Evolutionary conservation across 2,329 filamentous ascomycete species (phyloP).

Genomic region (Delphinella strobiligena): DNA sequence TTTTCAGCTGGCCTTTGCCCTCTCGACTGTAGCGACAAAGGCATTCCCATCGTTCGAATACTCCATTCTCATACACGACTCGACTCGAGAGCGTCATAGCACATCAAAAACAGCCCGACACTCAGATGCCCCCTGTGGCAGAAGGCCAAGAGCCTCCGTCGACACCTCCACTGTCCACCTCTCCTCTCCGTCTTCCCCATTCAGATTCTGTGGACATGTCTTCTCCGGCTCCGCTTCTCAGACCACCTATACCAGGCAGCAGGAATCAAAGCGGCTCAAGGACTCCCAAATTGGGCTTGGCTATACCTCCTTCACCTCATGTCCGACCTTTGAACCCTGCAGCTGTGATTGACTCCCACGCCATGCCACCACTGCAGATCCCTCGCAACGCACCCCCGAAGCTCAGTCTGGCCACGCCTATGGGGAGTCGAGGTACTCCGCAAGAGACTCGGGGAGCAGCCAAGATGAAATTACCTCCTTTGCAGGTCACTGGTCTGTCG

Average conservation of each 20-base stretch:
- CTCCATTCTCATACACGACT: too few relatives aligned
- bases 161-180: constrained; percentile 10
- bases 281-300: constrained; percentile 69
- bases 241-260: constrained; percentile 66
- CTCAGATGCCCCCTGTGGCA: constrained; percentile 20
- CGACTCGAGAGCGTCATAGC: too few relatives aligned
- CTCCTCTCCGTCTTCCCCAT: constrained; percentile 3
- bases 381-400: constrained; percentile 59
- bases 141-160: constrained; percentile 13
- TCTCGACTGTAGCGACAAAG: too few relatives aligned
- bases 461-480: constrained; percentile 39
- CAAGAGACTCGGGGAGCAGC: constrained; percentile 48
- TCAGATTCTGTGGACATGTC: constrained; percentile 45
- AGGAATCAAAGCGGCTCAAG: constrained; percentile 48
- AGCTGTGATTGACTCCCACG: constrained; percentile 14
- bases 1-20: too few relatives aligned
- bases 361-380: constrained; percentile 23
- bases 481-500: constrained; percentile 46
- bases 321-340: constrained; percentile 54
- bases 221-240: constrained; percentile 66
- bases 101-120: neutral
- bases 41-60: too few relatives aligned
- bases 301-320: constrained; percentile 80
- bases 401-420: constrained; percentile 75
- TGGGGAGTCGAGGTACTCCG: constrained; percentile 64